A percentile compares a stretch with the other conserved stretches of the same genome.
Evolutionary conservation across 768 basidiomycete genomes (phyloP).

Genomic region (Lyophyllum shimeji): DNA sequence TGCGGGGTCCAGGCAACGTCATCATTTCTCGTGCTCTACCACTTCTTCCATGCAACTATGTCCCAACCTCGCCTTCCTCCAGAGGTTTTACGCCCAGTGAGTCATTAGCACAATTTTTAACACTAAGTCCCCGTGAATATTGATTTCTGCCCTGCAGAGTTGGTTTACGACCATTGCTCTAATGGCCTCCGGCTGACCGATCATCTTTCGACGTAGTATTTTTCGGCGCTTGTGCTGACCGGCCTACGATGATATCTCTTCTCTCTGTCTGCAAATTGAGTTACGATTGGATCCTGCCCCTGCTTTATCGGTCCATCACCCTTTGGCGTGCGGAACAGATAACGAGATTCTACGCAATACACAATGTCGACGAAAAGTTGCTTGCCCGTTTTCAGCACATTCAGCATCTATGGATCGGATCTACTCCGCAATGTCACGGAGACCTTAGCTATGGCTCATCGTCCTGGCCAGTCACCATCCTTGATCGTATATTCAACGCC

Average conservation of each 20-base stretch:
- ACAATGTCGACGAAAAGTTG: conserved; percentile 19
- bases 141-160: neutral
- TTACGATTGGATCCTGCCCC: conserved; percentile 19
- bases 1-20: too few relatives aligned
- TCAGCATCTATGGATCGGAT: conserved; percentile 32
- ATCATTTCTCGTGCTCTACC: too few relatives aligned
- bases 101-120: neutral
- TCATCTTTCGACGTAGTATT: conserved; percentile 13
- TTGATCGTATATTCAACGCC: conserved; percentile 30
- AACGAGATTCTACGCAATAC: conserved; percentile 17
- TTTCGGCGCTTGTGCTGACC: conserved; percentile 13
- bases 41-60: neutral
- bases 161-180: neutral
- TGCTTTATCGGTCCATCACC: conserved; percentile 24
- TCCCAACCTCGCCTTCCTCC: conserved; percentile 1
- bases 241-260: conserved; percentile 1
- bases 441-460: conserved; percentile 29
- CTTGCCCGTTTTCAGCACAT: conserved; percentile 21
- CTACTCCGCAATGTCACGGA: conserved; percentile 10
- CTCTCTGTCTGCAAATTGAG: conserved; percentile 9
- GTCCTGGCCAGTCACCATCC: conserved; percentile 29
- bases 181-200: neutral
- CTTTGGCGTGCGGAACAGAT: conserved; percentile 20
- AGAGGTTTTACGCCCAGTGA: conserved; percentile 12
- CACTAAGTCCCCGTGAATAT: neutral